Conservation (phyloP, 257 asterid genomes). For the Jacaranda copaia region DNA sequence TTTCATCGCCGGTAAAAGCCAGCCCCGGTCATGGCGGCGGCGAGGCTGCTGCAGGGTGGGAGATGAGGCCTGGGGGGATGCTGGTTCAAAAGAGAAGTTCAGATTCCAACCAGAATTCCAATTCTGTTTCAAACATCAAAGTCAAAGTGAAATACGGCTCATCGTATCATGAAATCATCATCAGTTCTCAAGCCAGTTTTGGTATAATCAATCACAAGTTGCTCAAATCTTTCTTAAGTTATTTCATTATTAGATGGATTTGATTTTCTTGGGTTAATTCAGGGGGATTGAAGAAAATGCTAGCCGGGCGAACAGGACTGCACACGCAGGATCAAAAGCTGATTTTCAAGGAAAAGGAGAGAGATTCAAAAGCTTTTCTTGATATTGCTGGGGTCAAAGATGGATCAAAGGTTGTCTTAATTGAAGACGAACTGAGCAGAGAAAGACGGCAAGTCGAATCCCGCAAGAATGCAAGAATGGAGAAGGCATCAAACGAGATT, state of each 20-base stretch:
- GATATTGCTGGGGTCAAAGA: slow-evolving; percentile 72
- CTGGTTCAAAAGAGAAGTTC: slow-evolving; percentile 79
- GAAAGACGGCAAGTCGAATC: slow-evolving; percentile 63
- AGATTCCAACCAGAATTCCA: slow-evolving; percentile 58
- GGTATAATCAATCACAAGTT: slow-evolving; percentile 46
- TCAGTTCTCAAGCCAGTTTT: slow-evolving; percentile 82
- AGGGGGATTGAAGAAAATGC: slow-evolving; percentile 87
- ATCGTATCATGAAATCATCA: slow-evolving; percentile 62
- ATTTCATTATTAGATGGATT: slow-evolving; percentile 13
- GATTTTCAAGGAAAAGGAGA: slow-evolving; percentile 74
- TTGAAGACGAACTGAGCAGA: slow-evolving; percentile 72
- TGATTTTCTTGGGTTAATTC: not conserved
- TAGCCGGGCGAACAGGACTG: slow-evolving; percentile 71
- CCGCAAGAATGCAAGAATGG: slow-evolving; percentile 61
- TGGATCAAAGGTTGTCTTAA: slow-evolving; percentile 70
- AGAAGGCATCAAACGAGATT: slow-evolving; percentile 69
- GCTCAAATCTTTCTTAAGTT: not conserved
- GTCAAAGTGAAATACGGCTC: slow-evolving; percentile 76
- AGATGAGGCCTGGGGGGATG: slow-evolving; percentile 92
- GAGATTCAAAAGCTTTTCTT: slow-evolving; percentile 74
- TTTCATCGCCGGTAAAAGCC: slow-evolving; percentile 51
- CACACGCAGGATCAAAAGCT: slow-evolving; percentile 72
- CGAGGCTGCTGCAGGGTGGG: slow-evolving; percentile 59
- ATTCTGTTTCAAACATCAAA: slow-evolving; percentile 56
- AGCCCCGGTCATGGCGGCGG: slow-evolving; percentile 24